phyloP scores from a whole-genome alignment of 768 basidiomycete genomes.

The Lactarius hatsudake region DNA sequence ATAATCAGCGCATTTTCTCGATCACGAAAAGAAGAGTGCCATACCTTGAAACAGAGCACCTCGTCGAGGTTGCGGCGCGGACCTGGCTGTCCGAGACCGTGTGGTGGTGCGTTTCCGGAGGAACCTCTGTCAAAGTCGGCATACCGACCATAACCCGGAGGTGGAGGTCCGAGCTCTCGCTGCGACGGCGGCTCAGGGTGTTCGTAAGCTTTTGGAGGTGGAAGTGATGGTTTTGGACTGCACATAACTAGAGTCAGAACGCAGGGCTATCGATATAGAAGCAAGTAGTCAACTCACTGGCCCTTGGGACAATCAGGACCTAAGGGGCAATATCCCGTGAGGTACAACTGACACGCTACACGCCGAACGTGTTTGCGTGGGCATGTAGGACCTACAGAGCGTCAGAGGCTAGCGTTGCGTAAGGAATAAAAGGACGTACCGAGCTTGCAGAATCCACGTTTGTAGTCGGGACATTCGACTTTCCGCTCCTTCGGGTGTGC shows the following conservation, averaged over 20 bases:
- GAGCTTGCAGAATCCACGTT: slow-evolving; percentile 91
- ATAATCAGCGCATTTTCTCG: slow-evolving; percentile 6
- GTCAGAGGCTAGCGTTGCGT: slow-evolving; percentile 17
- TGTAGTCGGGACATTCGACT: slow-evolving; percentile 94
- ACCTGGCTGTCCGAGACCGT: slow-evolving; percentile 36
- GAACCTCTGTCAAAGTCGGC: slow-evolving; percentile 64
- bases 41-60: slow-evolving; percentile 84
- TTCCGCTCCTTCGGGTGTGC: slow-evolving; percentile 90
- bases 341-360: slow-evolving; percentile 85
- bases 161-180: slow-evolving; percentile 84
- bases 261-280: not conserved
- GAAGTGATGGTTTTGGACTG: slow-evolving; percentile 77
- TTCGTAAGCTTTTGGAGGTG: slow-evolving; percentile 70
- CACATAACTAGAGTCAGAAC: slow-evolving; percentile 20
- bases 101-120: slow-evolving; percentile 38
- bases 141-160: slow-evolving; percentile 86
- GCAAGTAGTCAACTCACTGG: slow-evolving; percentile 59
- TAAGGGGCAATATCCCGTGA: slow-evolving; percentile 90
- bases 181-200: slow-evolving; percentile 72
- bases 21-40: slow-evolving; percentile 25
- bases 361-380: slow-evolving; percentile 91
- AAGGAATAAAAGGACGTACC: slow-evolving; percentile 49
- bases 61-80: slow-evolving; percentile 75
- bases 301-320: slow-evolving; percentile 85
- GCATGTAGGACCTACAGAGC: slow-evolving; percentile 69